Evolutionary conservation across 2,329 filamentous ascomycete genomes (phyloP).

Genomic region (Keithomyces neogunnii): DNA sequence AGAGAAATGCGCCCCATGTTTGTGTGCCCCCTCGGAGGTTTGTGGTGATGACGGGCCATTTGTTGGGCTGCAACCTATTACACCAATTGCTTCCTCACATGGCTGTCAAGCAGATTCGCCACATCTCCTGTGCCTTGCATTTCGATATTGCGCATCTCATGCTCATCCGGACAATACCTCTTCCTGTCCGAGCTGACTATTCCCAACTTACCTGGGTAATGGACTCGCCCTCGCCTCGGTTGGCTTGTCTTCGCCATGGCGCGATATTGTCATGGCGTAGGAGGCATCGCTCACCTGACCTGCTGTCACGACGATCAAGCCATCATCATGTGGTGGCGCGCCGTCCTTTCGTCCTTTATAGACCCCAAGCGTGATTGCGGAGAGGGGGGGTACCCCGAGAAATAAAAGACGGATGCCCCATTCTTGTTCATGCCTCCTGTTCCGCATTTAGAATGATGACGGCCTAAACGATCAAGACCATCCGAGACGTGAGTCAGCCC

Average conservation of each 20-base stretch:
- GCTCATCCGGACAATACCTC: neutral
- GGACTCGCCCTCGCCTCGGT: no score
- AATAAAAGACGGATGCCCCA: constrained; percentile 5
- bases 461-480: neutral
- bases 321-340: constrained; percentile 22
- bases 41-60: neutral
- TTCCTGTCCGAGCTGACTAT: neutral
- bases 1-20: no score
- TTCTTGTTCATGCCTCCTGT: neutral
- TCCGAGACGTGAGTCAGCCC: neutral
- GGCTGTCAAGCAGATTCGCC: neutral
- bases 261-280: constrained; percentile 12
- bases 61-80: neutral
- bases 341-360: neutral
- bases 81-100: no score
- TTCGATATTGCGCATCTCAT: neutral
- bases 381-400: neutral
- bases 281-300: constrained; percentile 22
- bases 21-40: no score
- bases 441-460: neutral
- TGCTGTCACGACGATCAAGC: constrained; percentile 14
- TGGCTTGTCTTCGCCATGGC: neutral
- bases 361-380: neutral
- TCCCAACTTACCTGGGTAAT: no score
- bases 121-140: neutral